phyloP scores from a whole-genome alignment of 176 grass and related monocot genomes.

The Alloteropsis semialata region DNA sequence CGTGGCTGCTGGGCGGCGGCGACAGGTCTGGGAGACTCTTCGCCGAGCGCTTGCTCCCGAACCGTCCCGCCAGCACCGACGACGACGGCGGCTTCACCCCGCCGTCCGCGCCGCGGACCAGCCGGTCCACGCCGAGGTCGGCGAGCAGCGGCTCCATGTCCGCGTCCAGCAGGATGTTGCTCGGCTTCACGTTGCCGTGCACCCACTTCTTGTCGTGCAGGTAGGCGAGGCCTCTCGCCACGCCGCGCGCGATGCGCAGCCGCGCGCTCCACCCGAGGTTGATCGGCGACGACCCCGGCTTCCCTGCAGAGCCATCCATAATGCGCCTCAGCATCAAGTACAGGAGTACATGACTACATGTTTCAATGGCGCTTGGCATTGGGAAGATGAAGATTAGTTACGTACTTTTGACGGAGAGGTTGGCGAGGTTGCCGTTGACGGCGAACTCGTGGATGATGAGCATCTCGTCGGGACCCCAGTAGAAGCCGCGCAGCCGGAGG shows the following conservation, averaged over 20 bases:
- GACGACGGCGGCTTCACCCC: background rate
- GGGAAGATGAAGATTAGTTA: background rate
- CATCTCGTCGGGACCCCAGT: constrained; percentile 90
- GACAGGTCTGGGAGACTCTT: constrained; percentile 59
- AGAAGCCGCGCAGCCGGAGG: constrained; percentile 78
- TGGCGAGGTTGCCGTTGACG: constrained; percentile 77
- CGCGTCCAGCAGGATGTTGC: constrained; percentile 67
- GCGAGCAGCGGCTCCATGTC: constrained; percentile 73
- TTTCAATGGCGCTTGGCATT: background rate
- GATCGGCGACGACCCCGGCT: constrained; percentile 48
- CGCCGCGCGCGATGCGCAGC: constrained; percentile 63
- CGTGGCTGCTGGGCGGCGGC: background rate
- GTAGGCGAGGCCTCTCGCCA: constrained; percentile 72
- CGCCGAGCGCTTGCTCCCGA: constrained; percentile 64
- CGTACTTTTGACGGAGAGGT: constrained; percentile 65
- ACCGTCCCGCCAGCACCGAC: constrained; percentile 10
- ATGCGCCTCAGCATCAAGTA: background rate
- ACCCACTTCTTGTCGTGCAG: constrained; percentile 84
- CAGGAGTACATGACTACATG: too few species aligned
- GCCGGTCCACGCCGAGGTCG: constrained; percentile 70
- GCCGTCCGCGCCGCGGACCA: constrained; percentile 21
- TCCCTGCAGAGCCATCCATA: constrained; percentile 43
- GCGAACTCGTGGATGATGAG: constrained; percentile 91
- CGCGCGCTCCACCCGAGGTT: constrained; percentile 60
- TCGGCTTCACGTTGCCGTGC: constrained; percentile 80